Percentiles rank a stretch among this genome's conserved stretches.
Conservation (phyloP, 805 yeast genomes). For the Candida argentea region DNA sequence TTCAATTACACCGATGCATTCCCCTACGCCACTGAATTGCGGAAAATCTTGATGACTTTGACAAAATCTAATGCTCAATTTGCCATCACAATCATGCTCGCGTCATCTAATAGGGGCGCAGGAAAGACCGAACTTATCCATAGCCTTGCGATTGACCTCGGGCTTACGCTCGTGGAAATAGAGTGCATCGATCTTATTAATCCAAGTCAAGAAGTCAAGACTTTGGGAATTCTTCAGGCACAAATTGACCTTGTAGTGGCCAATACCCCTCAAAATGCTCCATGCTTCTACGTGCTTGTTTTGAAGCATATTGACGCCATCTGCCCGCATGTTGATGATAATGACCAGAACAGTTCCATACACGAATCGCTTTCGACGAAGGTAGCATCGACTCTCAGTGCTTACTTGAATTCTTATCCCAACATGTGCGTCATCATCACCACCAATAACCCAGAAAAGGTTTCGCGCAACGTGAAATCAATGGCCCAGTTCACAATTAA, state of each 20-base stretch:
- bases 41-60: slow-evolving; percentile 47
- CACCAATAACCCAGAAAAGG: slow-evolving; percentile 59
- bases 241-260: slow-evolving; percentile 54
- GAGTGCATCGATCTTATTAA: slow-evolving; percentile 62
- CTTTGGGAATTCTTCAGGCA: slow-evolving; percentile 69
- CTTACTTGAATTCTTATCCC: slow-evolving; percentile 34
- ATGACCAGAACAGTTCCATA: slow-evolving; percentile 31
- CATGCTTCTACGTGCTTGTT: slow-evolving; percentile 36
- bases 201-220: slow-evolving; percentile 65
- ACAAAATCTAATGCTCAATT: slow-evolving; percentile 29
- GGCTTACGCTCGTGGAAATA: slow-evolving; percentile 55
- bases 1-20: slow-evolving; percentile 26
- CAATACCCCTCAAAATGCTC: slow-evolving; percentile 18
- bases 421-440: slow-evolving; percentile 48
- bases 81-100: slow-evolving; percentile 54
- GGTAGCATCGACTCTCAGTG: slow-evolving; percentile 46
- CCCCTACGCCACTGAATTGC: slow-evolving; percentile 40
- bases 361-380: slow-evolving; percentile 41
- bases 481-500: slow-evolving; percentile 68
- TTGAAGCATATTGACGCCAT: slow-evolving; percentile 68
- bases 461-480: slow-evolving; percentile 58
- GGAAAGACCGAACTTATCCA: slow-evolving; percentile 67
- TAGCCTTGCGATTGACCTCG: slow-evolving; percentile 45
- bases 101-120: slow-evolving; percentile 61
- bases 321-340: slow-evolving; percentile 57